Conservation (phyloP, 208 protist species). For the Trypanosoma brucei region DNA sequence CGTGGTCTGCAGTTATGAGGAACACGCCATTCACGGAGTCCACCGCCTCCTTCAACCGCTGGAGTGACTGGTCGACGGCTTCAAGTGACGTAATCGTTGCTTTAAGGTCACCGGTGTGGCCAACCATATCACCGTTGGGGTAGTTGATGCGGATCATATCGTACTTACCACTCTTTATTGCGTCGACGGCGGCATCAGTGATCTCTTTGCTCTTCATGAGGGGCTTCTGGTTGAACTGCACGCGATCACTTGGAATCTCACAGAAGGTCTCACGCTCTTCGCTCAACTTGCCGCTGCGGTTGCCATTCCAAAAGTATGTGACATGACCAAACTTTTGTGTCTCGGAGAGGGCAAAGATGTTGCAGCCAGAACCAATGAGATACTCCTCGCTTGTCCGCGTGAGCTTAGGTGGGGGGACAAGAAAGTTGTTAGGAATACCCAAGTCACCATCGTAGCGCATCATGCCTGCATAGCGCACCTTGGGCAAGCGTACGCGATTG, state of each 20-base stretch:
- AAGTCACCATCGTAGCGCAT: constrained; percentile 95
- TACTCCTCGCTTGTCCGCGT: constrained; percentile 87
- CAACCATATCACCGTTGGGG: constrained; percentile 95
- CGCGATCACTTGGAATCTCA: constrained; percentile 85
- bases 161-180: constrained; percentile 87
- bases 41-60: constrained; percentile 77
- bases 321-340: constrained; percentile 97
- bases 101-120: constrained; percentile 91
- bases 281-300: constrained; percentile 90
- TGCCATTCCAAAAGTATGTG: constrained; percentile 97
- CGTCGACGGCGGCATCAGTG: constrained; percentile 84
- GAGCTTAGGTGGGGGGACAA: constrained; percentile 91
- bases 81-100: constrained; percentile 80
- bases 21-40: constrained; percentile 81
- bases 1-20: constrained; percentile 93
- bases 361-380: constrained; percentile 70
- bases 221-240: constrained; percentile 93
- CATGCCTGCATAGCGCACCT: constrained; percentile 92
- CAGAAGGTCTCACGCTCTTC: constrained; percentile 87
- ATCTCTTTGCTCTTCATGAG: constrained; percentile 93
- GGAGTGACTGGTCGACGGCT: constrained; percentile 82
- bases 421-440: constrained; percentile 93
- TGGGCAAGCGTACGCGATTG: constrained; percentile 86
- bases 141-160: constrained; percentile 93
- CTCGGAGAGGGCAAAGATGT: constrained; percentile 92